phyloP scores from a whole-genome alignment of 805 yeast genomes.

The Suhomyces xylopsoci region DNA sequence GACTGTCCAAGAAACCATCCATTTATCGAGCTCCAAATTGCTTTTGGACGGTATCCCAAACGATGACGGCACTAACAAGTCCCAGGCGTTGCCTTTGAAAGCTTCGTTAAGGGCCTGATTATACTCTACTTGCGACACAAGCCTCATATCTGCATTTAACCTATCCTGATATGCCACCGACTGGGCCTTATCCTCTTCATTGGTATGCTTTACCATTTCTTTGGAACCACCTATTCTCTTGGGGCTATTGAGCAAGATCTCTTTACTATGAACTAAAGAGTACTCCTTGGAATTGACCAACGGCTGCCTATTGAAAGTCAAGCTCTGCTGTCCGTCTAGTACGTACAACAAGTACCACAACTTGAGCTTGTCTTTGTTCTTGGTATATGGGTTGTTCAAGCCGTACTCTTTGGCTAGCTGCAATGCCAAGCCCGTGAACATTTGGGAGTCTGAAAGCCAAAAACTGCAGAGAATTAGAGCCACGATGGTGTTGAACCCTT shows the following conservation, averaged over 20 bases:
- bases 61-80: constrained; percentile 52
- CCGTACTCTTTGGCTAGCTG: constrained; percentile 59
- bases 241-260: constrained; percentile 24
- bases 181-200: background rate
- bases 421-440: constrained; percentile 66
- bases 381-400: constrained; percentile 31
- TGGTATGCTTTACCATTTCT: background rate
- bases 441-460: constrained; percentile 63
- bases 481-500: constrained; percentile 57
- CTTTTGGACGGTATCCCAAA: constrained; percentile 69
- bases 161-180: background rate
- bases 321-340: constrained; percentile 66
- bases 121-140: constrained; percentile 66
- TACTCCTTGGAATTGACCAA: constrained; percentile 49
- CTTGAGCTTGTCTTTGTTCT: constrained; percentile 46
- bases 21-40: constrained; percentile 64
- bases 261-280: constrained; percentile 41
- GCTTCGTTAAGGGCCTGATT: constrained; percentile 61
- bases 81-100: constrained; percentile 60
- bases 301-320: constrained; percentile 57
- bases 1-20: constrained; percentile 83
- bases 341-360: constrained; percentile 66
- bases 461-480: constrained; percentile 65
- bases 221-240: constrained; percentile 1
- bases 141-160: constrained; percentile 45